Base-by-base conservation (phyloP, 1,284 basidiomycete genomes). In the Cryptococcus depauperatus region DNA sequence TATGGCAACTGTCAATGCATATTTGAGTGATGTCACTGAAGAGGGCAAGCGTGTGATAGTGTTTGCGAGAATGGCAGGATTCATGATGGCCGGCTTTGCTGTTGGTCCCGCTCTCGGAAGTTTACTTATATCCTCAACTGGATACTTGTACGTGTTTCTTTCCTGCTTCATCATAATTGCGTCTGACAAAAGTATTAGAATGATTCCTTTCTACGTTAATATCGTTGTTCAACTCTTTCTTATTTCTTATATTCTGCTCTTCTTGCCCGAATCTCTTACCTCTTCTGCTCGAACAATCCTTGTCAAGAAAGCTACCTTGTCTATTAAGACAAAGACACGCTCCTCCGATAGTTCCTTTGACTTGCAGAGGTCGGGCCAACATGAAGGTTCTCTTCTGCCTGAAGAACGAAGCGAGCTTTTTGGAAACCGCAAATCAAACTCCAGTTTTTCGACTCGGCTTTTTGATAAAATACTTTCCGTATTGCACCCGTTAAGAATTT, bases 1-100 rank as follows among this genome's bases (percentile, higher is more conserved):
- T 9, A 79, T 82, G 49, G 81, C 84, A 2, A 81, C 84, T 0
- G 80, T 81, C 33, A 81, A 85, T 26, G 86, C 90, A 1, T 96
- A 91, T 64, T 56, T 75, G 37, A 83, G 83, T 13, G 87, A 92
- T 61, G 85, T 84, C 61, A 90, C 88, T 1, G 84, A 84, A 3
- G 77, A 82, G 46, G 87, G 86, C 35, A 87, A 85, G 16, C 78
- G 87, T 38, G 81, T 87, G 0, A 78, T 80, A 28, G 79, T 85
- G 30, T 91, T 89, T 71, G 82, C 84, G 19, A 79, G 84, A 18
- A 83, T 90, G 59, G 76, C 77, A 6, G 69, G 65, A 2, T 56
- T 63, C 23, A 50, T 65, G 44, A 69, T 71, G 67, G 34, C 84
- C 43, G 86, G 88, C 14, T 77, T 87, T 54, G 78, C 81, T 3